A percentile compares a stretch with the other conserved stretches of the same genome.
Conservation (phyloP, 73 alveolate species). For the Paramecium tetraurelia region DNA sequence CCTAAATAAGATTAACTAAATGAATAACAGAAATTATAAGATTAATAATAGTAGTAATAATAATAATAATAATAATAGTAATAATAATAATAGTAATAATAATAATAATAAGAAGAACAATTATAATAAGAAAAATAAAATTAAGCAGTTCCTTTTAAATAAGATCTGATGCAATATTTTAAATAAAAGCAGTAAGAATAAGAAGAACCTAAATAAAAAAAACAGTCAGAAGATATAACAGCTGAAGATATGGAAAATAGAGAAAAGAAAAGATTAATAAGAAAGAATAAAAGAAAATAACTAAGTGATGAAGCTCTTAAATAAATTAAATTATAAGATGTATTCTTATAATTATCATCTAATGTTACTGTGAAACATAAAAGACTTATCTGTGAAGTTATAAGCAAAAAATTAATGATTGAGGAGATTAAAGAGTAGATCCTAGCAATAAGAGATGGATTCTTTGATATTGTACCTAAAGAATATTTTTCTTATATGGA, state of each 20-base stretch:
- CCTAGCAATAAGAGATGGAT: neutral
- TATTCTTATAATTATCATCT: neutral
- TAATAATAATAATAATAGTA: neutral
- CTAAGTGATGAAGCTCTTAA: neutral
- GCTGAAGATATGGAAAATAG: neutral
- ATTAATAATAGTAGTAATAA: neutral
- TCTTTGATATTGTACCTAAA: conserved; percentile 32
- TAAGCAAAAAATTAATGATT: neutral
- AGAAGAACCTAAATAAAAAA: neutral
- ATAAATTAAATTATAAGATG: neutral
- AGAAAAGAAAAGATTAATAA: neutral
- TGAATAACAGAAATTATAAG: neutral
- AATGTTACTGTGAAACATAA: neutral
- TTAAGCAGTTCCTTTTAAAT: neutral
- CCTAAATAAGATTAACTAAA: neutral
- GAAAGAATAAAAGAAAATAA: neutral
- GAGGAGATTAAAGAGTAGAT: neutral
- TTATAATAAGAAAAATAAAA: neutral
- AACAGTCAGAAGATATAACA: conserved; percentile 8
- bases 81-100: neutral
- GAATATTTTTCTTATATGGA: conserved; percentile 19
- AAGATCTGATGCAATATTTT: neutral
- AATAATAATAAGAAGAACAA: neutral
- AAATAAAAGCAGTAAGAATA: neutral
- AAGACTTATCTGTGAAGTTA: neutral